Base-by-base conservation (phyloP, 1,284 basidiomycete genomes). In the Naganishia liquefaciens region DNA sequence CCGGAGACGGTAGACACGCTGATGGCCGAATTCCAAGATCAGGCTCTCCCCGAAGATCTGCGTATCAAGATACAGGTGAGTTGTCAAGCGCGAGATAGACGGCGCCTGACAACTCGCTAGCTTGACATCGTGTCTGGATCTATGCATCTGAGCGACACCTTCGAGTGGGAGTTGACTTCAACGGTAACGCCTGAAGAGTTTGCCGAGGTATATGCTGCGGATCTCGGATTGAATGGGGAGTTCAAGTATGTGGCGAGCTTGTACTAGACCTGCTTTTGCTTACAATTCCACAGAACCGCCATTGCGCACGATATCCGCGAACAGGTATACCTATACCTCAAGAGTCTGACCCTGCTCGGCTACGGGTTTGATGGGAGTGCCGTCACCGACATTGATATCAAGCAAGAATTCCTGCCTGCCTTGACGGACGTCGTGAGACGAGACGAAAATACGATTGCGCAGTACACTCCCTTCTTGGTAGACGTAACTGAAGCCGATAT, bases 291-390 rank as follows among this genome's bases (percentile, higher is more conserved):
- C 71, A 93, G 90, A 76, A 97, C 94, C 23, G 93, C 94, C 17
- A 91, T 99, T 66, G 88, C 92, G 0, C 95, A 99, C 77, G 88
- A 88, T 39, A 98, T 99, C 69, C 87, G 95, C 53, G 96, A 99
- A 79, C 96, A 99, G 81, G 86, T 93, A 15, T 87, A 92, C 64
- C 86, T 88, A 2, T 93, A 94, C 79, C 88, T 93, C 77, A 93
- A 94, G 73, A 95, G 91, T 0, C 84, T 99, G 3, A 91, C 91
- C 82, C 84, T 97, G 54, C 87, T 94, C 62, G 92, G 93, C 2
- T 91, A 97, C 76, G 86, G 88, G 0, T 86, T 87, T 19, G 90
- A 93, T 69, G 90, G 91, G 11, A 84, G 87, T 0, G 79, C 83
- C 9, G 84, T 96, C 7, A 86, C 87, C 69, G 94, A 99, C 75